These are phyloP conservation scores for Opeltia flavorubescens DNA, from an alignment of 495 filamentous ascomycete species.

Conservation along the genomic window DNA sequence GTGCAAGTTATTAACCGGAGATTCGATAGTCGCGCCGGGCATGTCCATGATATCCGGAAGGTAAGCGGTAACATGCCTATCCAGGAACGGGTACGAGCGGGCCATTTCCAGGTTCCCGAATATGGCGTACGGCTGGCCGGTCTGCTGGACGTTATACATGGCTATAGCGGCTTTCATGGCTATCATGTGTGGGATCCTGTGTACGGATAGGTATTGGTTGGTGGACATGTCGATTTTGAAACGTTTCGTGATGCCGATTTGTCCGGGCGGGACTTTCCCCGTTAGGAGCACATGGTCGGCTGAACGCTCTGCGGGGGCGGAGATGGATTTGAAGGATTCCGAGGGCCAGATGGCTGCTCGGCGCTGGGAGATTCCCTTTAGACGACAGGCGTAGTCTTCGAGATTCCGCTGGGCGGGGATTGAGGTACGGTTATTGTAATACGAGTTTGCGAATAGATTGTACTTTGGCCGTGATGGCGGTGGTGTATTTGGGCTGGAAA, in stretches of 20 bases:
- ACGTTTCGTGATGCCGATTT: not conserved
- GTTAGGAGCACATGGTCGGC: not conserved
- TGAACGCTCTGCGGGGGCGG: not conserved
- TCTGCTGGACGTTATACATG: conserved; percentile 1
- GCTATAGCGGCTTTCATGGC: not conserved
- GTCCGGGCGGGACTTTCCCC: not conserved
- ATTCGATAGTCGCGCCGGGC: conserved; percentile 1
- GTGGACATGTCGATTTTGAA: not conserved
- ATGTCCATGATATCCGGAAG: conserved; percentile 5
- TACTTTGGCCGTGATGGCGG: not conserved
- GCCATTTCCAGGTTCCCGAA: not conserved
- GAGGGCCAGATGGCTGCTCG: not conserved
- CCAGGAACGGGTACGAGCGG: conserved; percentile 4
- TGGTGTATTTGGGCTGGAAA: not conserved
- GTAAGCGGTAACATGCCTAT: not conserved
- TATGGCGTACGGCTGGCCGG: conserved; percentile 2
- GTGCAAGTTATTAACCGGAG: not conserved
- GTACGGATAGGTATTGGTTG: not conserved
- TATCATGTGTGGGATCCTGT: conserved; percentile 1
- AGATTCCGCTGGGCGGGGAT: not conserved
- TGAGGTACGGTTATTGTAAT: not conserved
- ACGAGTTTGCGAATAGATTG: not conserved
- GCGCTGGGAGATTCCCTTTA: not conserved
- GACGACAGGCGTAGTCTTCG: not conserved
- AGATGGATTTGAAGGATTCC: not conserved